Percentiles rank a stretch among this genome's conserved stretches.
phyloP scores from a whole-genome alignment of 768 basidiomycete genomes.

The Termitomyces sp. region DNA sequence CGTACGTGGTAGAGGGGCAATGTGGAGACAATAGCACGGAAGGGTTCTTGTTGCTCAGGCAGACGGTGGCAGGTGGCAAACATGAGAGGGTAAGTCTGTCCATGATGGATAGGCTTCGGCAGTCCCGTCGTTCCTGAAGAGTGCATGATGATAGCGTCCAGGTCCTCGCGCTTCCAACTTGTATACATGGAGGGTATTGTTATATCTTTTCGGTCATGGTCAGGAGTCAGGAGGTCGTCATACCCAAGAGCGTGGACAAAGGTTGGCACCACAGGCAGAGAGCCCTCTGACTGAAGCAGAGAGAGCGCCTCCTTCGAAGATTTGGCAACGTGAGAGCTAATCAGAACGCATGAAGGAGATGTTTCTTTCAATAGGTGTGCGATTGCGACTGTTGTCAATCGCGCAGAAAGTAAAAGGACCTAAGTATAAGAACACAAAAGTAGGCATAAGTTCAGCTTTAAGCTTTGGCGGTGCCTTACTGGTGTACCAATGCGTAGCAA shows the following conservation, averaged over 20 bases:
- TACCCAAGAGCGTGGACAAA: constrained; percentile 21
- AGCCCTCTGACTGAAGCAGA: constrained; percentile 11
- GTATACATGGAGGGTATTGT: constrained; percentile 21
- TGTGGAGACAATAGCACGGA: constrained; percentile 27
- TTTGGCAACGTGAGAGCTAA: constrained; percentile 24
- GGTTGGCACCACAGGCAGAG: constrained; percentile 11
- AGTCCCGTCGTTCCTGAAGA: constrained; percentile 47
- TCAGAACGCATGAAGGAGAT: constrained; percentile 21
- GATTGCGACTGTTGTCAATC: constrained; percentile 27
- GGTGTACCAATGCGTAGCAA: constrained; percentile 30
- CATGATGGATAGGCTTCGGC: constrained; percentile 38
- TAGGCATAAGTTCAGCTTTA: background rate
- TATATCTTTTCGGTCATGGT: constrained; percentile 8
- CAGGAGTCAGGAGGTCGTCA: constrained; percentile 21
- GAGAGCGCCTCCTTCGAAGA: constrained; percentile 23
- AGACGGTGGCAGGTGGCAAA: constrained; percentile 30
- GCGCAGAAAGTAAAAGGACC: constrained; percentile 31
- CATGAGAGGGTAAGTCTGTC: constrained; percentile 26
- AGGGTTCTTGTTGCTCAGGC: constrained; percentile 22
- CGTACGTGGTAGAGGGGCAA: constrained; percentile 33
- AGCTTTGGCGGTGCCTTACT: constrained; percentile 15
- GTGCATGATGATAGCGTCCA: constrained; percentile 39
- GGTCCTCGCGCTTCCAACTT: constrained; percentile 19
- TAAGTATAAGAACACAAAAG: constrained; percentile 10
- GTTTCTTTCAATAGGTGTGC: constrained; percentile 29